phyloP scores from a whole-genome alignment of 1,139 yeast species.

The Sugiyamaella novakii region DNA sequence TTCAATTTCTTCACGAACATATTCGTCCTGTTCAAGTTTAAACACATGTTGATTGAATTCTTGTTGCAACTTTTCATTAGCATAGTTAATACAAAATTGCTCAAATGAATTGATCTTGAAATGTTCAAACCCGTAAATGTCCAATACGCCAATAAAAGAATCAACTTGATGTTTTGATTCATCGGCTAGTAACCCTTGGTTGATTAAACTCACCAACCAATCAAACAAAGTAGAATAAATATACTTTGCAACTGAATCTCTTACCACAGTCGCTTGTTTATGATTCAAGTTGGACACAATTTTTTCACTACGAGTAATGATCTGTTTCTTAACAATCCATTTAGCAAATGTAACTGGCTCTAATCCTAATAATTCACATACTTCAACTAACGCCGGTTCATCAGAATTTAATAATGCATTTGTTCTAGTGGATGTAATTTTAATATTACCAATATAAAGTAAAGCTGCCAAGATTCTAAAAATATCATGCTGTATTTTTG shows the following conservation, averaged over 20 bases:
- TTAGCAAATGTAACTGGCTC: constrained; percentile 75
- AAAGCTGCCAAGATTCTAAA: constrained; percentile 85
- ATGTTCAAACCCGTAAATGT: constrained; percentile 97
- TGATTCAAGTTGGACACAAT: constrained; percentile 81
- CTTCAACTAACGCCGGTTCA: constrained; percentile 81
- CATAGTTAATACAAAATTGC: constrained; percentile 96
- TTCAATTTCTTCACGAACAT: constrained; percentile 86
- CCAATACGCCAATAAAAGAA: constrained; percentile 93
- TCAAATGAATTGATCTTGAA: constrained; percentile 93
- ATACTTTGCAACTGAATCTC: constrained; percentile 95
- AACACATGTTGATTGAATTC: constrained; percentile 97
- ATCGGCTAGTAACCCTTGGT: constrained; percentile 73
- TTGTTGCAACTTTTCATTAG: constrained; percentile 95
- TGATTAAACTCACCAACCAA: constrained; percentile 88
- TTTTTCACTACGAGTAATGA: constrained; percentile 89
- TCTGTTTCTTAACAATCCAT: constrained; percentile 94
- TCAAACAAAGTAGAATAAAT: constrained; percentile 91
- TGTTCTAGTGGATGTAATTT: constrained; percentile 80
- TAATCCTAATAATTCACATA: constrained; percentile 82
- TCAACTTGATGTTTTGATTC: constrained; percentile 56
- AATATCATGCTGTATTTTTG: constrained; percentile 63
- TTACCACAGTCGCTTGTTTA: constrained; percentile 85
- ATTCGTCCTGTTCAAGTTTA: constrained; percentile 95
- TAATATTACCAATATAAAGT: constrained; percentile 91
- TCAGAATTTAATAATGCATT: constrained; percentile 83